Percentiles rank a stretch among this genome's conserved stretches.
Evolutionary conservation across 345 rosid genomes (phyloP).

Genomic region (Salix dunnii): DNA sequence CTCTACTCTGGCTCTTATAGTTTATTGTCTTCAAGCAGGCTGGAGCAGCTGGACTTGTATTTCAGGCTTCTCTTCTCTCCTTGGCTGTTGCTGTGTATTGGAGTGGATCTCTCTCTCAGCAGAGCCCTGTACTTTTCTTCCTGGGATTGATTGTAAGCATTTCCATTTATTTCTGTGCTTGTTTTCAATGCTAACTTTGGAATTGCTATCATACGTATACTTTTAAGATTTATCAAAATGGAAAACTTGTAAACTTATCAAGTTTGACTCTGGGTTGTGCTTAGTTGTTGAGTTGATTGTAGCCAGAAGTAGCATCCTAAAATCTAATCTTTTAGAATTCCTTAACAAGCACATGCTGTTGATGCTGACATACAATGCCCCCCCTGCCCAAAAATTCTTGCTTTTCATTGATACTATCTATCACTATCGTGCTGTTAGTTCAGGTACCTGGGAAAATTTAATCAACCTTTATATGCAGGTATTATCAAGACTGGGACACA

Average conservation of each 20-base stretch:
- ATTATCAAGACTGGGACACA: constrained; percentile 83
- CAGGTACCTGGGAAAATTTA: neutral
- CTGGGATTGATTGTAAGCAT: constrained; percentile 72
- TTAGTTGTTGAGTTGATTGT: too few relatives aligned
- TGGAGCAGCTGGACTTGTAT: constrained; percentile 76
- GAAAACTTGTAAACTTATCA: neutral
- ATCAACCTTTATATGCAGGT: constrained; percentile 44
- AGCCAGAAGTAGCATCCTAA: too few relatives aligned
- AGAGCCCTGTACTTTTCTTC: constrained; percentile 66
- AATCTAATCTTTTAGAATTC: neutral
- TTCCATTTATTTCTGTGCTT: neutral
- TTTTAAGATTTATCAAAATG: neutral
- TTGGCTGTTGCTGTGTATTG: constrained; percentile 71
- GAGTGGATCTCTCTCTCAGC: constrained; percentile 67
- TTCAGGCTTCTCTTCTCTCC: constrained; percentile 82
- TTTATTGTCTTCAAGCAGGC: constrained; percentile 52
- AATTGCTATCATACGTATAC: neutral
- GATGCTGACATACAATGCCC: neutral
- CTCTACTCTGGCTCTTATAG: constrained; percentile 4
- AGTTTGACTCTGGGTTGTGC: neutral
- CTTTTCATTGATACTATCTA: neutral
- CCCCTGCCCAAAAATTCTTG: neutral
- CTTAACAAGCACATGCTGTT: neutral
- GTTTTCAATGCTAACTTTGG: neutral
- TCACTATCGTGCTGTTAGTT: neutral